Evolutionary conservation across 768 basidiomycete species (phyloP).

Genomic region (Suillus clintonianus): DNA sequence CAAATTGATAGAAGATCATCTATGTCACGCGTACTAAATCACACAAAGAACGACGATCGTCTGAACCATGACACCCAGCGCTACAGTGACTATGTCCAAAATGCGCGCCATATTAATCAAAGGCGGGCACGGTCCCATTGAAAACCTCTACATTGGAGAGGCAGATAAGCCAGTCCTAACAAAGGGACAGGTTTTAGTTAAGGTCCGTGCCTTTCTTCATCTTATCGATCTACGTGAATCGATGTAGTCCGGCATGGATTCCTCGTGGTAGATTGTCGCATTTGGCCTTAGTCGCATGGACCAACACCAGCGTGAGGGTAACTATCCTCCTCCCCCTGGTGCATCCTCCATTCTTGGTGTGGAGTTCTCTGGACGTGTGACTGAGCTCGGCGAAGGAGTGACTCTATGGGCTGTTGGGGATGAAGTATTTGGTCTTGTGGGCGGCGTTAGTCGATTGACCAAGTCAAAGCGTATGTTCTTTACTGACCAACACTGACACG

Average conservation of each 20-base stretch:
- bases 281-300: slow-evolving; percentile 95
- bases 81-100: slow-evolving; percentile 13
- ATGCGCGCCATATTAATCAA: slow-evolving; percentile 86
- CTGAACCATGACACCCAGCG: neutral
- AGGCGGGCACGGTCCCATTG: slow-evolving; percentile 70
- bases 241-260: neutral
- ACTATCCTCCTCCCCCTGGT: slow-evolving; percentile 79
- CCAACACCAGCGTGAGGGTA: slow-evolving; percentile 66
- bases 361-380: slow-evolving; percentile 77
- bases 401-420: slow-evolving; percentile 62
- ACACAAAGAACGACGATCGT: neutral
- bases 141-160: slow-evolving; percentile 79
- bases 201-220: slow-evolving; percentile 46
- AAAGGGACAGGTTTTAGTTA: slow-evolving; percentile 72
- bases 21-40: neutral
- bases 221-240: neutral
- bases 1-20: too few relatives aligned
- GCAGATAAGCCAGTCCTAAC: slow-evolving; percentile 58
- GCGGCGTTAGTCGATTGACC: slow-evolving; percentile 58
- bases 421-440: slow-evolving; percentile 77
- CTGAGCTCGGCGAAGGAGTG: slow-evolving; percentile 51
- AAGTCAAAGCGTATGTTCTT: neutral
- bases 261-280: slow-evolving; percentile 57
- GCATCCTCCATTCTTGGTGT: slow-evolving; percentile 79
- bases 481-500: slow-evolving; percentile 4